A percentile compares a stretch with the other conserved stretches of the same genome.
These are phyloP conservation scores for Casaregolazyma suthepensis DNA, from an alignment of 1,139 yeast species.

Conservation along the genomic window DNA sequence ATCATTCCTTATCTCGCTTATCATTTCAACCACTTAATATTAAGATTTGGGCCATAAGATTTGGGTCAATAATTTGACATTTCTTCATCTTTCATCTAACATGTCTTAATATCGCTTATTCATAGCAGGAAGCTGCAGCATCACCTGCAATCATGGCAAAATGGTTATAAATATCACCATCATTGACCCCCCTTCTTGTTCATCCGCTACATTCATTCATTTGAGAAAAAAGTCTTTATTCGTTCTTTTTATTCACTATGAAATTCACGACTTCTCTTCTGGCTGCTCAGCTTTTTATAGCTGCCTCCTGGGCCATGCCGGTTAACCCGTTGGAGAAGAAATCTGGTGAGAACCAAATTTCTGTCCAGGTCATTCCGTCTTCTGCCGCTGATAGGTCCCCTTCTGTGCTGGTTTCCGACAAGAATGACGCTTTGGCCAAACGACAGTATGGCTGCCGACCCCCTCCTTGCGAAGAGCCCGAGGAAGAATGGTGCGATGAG, in stretches of 20 bases:
- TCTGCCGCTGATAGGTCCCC: not conserved
- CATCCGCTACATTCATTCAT: not conserved
- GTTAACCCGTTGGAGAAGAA: conserved; percentile 1
- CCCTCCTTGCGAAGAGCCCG: conserved; percentile 2
- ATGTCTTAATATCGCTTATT: not conserved
- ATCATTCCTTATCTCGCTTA: not conserved
- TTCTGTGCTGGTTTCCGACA: not conserved
- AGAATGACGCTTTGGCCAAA: not conserved
- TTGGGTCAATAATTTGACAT: not conserved
- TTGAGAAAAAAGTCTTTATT: not conserved
- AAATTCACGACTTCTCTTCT: conserved; percentile 13
- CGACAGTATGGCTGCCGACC: conserved; percentile 3
- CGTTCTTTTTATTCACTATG: conserved; percentile 9
- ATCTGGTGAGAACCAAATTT: not conserved
- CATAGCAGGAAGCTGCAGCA: not conserved
- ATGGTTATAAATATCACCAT: not conserved
- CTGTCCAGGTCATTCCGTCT: conserved; percentile 2
- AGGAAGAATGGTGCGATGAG: conserved; percentile 3
- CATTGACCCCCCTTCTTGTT: not conserved
- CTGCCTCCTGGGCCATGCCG: conserved; percentile 14
- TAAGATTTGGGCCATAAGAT: not conserved
- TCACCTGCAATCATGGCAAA: not conserved
- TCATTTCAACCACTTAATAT: not conserved
- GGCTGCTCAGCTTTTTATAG: conserved; percentile 14
- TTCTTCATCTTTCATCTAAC: not conserved